Evolutionary conservation across 495 filamentous ascomycete species (phyloP).

Genomic region (Apodospora peruviana): DNA sequence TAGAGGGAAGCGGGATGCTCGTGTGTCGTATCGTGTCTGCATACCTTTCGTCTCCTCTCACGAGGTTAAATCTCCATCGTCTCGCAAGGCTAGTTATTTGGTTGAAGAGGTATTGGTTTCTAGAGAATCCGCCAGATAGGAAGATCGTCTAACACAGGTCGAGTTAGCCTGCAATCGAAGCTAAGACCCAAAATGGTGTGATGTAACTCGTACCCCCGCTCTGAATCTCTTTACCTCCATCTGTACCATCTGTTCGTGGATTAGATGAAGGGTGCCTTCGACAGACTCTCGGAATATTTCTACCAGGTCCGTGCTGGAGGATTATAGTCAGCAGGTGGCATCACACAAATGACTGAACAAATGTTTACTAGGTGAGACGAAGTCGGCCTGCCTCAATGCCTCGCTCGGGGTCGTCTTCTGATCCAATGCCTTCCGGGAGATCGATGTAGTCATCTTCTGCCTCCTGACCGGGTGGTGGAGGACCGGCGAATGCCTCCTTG

Average conservation of each 20-base stretch:
- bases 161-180: neutral
- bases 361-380: neutral
- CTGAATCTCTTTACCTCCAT: neutral
- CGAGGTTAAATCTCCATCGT: neutral
- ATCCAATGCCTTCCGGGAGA: slow-evolving; percentile 4
- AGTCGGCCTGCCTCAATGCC: slow-evolving; percentile 3
- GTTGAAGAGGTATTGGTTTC: slow-evolving; percentile 5
- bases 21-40: neutral
- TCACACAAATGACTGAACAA: neutral
- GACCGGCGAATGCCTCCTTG: slow-evolving; percentile 9
- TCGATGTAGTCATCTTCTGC: neutral
- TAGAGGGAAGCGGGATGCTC: neutral
- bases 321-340: neutral
- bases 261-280: slow-evolving; percentile 2
- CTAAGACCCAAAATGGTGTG: neutral
- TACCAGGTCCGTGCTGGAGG: slow-evolving; percentile 5
- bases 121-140: slow-evolving; percentile 11
- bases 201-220: neutral
- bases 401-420: neutral
- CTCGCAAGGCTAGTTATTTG: neutral
- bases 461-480: neutral
- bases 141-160: slow-evolving; percentile 1
- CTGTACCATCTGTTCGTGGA: slow-evolving; percentile 6
- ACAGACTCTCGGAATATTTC: slow-evolving; percentile 9
- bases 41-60: slow-evolving; percentile 2